Percentiles rank a stretch among this genome's conserved stretches.
phyloP scores from a whole-genome alignment of 192 early-diverging fungal genomes.

The Podila epigama region DNA sequence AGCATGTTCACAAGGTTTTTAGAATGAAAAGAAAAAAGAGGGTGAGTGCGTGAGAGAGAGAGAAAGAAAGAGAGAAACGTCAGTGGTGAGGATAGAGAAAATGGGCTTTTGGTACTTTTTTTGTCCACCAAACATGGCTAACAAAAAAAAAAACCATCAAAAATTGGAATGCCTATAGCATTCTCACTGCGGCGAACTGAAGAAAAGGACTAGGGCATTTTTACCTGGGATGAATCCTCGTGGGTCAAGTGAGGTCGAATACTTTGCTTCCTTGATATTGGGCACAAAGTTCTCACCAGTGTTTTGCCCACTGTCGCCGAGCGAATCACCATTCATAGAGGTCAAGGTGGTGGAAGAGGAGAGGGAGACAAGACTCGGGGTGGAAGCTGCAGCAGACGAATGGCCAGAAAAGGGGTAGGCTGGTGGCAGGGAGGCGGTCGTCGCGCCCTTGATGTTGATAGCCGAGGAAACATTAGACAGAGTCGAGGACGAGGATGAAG shows the following conservation, averaged over 20 bases:
- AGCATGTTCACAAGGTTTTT: no score
- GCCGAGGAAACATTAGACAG: conserved; percentile 2
- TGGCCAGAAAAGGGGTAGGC: conserved; percentile 38
- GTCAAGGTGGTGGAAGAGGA: conserved; percentile 14
- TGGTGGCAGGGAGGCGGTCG: conserved; percentile 26
- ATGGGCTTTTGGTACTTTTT: no score
- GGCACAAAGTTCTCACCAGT: conserved; percentile 43
- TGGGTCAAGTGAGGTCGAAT: conserved; percentile 67
- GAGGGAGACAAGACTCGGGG: conserved; percentile 21
- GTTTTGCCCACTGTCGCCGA: conserved; percentile 7
- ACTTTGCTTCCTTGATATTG: conserved; percentile 63
- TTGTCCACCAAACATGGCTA: no score
- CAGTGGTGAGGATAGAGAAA: no score
- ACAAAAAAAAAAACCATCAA: conserved; percentile 1
- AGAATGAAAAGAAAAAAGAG: neutral
- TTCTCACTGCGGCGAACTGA: no score
- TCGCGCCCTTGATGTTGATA: conserved; percentile 13
- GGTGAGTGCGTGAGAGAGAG: no score
- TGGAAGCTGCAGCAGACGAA: conserved; percentile 9
- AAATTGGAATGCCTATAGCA: conserved; percentile 8
- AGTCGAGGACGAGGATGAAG: conserved; percentile 19
- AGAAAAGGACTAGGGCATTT: neutral
- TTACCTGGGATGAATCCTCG: conserved; percentile 69
- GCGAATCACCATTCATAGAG: conserved; percentile 15
- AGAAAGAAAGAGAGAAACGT: no score